Evolutionary conservation across 495 filamentous ascomycete species (phyloP), one percentile per base, ranked within the genome.

Genomic region (Hypomontagnella monticulosa): DNA sequence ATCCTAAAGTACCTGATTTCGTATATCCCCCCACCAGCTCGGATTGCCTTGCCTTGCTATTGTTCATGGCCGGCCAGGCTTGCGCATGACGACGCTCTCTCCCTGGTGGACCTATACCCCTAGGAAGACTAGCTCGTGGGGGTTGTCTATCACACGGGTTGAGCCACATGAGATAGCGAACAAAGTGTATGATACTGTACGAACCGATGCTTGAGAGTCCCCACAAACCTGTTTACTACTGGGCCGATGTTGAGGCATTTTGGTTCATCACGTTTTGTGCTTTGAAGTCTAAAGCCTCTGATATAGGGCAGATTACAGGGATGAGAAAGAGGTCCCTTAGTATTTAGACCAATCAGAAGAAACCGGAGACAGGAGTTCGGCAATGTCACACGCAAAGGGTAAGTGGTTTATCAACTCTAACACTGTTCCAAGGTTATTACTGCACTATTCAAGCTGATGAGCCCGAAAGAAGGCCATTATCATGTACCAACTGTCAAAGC

Each of bases 211-310:
- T 32, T 11, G n/a, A 46, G 40, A 52, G 41, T 47, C 47, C 64
- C 64, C 57, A 30, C 14, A 38, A 4, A 50, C 15, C 8, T 10
- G 14, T 27, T 12, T 10, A 66, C 27, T 53, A 42, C 48, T 57
- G 50, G 64, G 53, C 40, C 16, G 12, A 14, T 16, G n/a, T 51
- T 58, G 58, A 63, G 58, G 58, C 40, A 58, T 59, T 63, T 60
- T 68, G 59, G 59, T 34, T 63, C 65, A 42, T 68, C 65, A 68
- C 65, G 18, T 59, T 62, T 57, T 63, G 59, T 63, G 53, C 58
- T 51, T 63, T 44, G 46, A 59, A 36, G 30, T 57, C 50, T 47
- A 57, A 52, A 57, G 57, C 43, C 56, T 57, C 49, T 59, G 44
- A 60, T 60, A 60, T 66, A 56, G 56, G 54, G 56, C 30, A 58